Base-by-base conservation (phyloP, 2,329 filamentous ascomycete genomes). In the Curvularia hawaiiensis region DNA sequence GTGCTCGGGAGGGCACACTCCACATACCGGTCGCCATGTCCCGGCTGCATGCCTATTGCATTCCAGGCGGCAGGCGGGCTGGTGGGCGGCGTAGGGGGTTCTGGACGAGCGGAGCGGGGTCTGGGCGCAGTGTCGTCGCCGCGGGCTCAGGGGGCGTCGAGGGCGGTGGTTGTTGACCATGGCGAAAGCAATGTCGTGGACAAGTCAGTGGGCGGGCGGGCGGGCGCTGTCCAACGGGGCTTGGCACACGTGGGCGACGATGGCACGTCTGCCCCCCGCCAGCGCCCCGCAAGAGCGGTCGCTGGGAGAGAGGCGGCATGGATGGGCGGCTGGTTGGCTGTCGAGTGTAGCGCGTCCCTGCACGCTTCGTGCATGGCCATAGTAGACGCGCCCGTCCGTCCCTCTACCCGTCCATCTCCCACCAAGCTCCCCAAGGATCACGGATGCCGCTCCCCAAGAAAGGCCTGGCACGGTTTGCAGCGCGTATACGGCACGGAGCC, bases 11-110 rank as follows among this genome's bases (percentile, higher is more conserved):
- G 6, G 44, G 22, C 39, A 16, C 31, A 35, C 51, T 49, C 54
- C 22, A 65, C 66, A 48, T 69, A 70, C 68, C 68, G 54, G 65
- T 70, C n/a, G 69, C 67, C 68, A 71, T 71, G 38, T 39, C 56
- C 26, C 38, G 43, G 51, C 58, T 48, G 63, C 67, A 67, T 67
- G 38, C 50, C 61, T 54, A 62, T 49, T 49, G 60, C 63, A 66
- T 64, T 14, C n/a, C 16, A 30, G 41, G 30, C 46, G 12, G 40
- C 11, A 20, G 18, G 7, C 9, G 3, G 3, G 22, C 28, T 9
- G 18, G 39, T 8, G 28, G 16, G 14, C 14, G 7, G 24, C 4
- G n/a, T 16, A 28, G 4, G 28, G 28, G 30, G 30, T 10, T 31
- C 3, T 31, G 30, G 30, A 12, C 10, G 30, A 18, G 49, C 1